These are phyloP conservation scores for Citrus mangshanensis DNA, from an alignment of 345 rosid genomes.

Conservation along the genomic window DNA sequence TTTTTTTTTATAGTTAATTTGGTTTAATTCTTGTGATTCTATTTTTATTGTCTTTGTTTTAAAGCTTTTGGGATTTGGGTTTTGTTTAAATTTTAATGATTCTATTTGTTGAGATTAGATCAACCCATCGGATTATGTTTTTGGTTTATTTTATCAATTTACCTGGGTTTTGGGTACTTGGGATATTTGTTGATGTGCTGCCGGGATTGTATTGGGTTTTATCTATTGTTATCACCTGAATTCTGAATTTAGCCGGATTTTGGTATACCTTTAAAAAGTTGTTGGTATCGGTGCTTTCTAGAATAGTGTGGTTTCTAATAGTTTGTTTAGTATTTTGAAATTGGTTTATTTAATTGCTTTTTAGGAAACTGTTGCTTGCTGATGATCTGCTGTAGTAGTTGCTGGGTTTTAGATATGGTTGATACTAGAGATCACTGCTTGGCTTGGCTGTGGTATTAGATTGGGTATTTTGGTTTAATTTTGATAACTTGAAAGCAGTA, in stretches of 20 bases:
- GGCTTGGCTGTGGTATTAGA: neutral
- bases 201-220: neutral
- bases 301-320: neutral
- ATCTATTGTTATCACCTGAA: neutral
- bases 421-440: neutral
- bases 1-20: neutral
- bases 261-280: neutral
- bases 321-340: neutral
- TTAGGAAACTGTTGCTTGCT: neutral
- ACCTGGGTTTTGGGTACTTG: neutral
- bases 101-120: constrained; percentile 16
- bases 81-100: neutral
- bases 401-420: neutral
- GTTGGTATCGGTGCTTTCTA: neutral
- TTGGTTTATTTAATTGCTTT: neutral
- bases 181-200: neutral
- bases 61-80: neutral
- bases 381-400: neutral
- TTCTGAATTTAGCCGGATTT: neutral
- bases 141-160: neutral
- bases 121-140: neutral
- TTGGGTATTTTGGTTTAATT: neutral
- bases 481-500: neutral
- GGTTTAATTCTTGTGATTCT: neutral
- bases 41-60: neutral